Conservation (phyloP, 805 yeast species). For the Hanseniaspora hatyaiensis region DNA sequence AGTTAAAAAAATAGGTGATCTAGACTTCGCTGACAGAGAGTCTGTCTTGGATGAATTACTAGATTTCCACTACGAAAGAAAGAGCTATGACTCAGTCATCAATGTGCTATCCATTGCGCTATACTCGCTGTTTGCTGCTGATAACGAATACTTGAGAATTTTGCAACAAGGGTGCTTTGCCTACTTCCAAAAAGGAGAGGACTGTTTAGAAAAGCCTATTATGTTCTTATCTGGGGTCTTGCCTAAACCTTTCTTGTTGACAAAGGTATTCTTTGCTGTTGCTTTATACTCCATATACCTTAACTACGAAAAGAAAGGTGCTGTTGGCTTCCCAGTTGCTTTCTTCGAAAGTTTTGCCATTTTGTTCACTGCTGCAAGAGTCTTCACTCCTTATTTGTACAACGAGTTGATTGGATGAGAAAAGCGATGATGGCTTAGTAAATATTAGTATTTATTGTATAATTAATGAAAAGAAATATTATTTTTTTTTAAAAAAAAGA, state of each 20-base stretch:
- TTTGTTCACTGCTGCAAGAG: constrained; percentile 58
- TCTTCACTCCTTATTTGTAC: constrained; percentile 69
- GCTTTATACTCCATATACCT: constrained; percentile 71
- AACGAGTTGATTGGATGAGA: constrained; percentile 34
- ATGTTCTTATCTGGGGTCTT: constrained; percentile 71
- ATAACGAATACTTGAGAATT: constrained; percentile 47
- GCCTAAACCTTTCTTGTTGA: constrained; percentile 61
- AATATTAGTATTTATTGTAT: background rate
- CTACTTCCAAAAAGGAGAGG: constrained; percentile 78
- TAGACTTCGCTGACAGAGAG: constrained; percentile 44
- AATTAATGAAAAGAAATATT: no score
- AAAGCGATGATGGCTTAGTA: background rate
- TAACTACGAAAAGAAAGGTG: constrained; percentile 57
- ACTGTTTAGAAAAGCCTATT: constrained; percentile 64
- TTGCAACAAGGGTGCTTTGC: constrained; percentile 81
- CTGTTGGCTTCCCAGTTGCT: constrained; percentile 57
- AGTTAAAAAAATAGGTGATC: constrained; percentile 36
- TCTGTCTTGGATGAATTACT: constrained; percentile 44
- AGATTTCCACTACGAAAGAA: constrained; percentile 68
- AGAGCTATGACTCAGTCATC: constrained; percentile 67
- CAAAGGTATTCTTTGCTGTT: constrained; percentile 80
- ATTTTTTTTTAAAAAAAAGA: no score
- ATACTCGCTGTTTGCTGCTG: constrained; percentile 83
- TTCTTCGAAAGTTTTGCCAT: constrained; percentile 56
- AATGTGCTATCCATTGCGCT: constrained; percentile 86